Evolutionary conservation across 176 grass and related monocot species (phyloP), one percentile per base, ranked within the genome.

Genomic region (Leersia perrieri): DNA sequence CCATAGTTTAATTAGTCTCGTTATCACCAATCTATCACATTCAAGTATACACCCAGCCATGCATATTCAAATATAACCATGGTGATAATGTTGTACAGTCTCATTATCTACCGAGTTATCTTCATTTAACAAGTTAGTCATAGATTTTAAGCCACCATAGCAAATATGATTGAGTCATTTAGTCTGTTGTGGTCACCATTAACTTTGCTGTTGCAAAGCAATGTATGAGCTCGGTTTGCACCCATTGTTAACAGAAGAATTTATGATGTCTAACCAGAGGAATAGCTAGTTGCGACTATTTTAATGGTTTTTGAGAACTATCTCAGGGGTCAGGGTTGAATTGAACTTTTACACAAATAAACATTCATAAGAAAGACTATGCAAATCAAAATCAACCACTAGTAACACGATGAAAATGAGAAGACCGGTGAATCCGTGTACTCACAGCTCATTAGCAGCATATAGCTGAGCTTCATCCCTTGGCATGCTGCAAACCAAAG

Each of bases 401-500:
- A 70, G n/a, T 20, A 20, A 23, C 63, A 72, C 47, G 44, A 70
- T 58, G 55, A 61, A 65, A 79, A 86, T 60, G 70, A 89, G 27
- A 73, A 65, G 14, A 57, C 13, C 23, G 4, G 61, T 73, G 28
- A 39, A 77, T 12, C 11, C 39, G 33, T 45, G 73, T 87, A 73
- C 92, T 91, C 86, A 98, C 95, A 98, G 78, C 92, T 98, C 96
- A 25, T 71, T 84, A 33, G 92, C 90, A 84, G 96, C 88, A 84
- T 75, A 93, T 61, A 99, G 70, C 77, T 99, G 96, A 82, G 90
- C 90, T 91, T 99, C 92, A 82, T 99, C 96, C 75, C 91, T 99
- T 3, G 96, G 96, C 96, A 99, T 95, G 76, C 96, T 99, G 92
- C 73, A 87, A 80, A 68, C 73, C 20, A 57, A 80, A 73, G 44